Base-by-base conservation (phyloP, 1,284 basidiomycete species). In the Trametes hirsuta region DNA sequence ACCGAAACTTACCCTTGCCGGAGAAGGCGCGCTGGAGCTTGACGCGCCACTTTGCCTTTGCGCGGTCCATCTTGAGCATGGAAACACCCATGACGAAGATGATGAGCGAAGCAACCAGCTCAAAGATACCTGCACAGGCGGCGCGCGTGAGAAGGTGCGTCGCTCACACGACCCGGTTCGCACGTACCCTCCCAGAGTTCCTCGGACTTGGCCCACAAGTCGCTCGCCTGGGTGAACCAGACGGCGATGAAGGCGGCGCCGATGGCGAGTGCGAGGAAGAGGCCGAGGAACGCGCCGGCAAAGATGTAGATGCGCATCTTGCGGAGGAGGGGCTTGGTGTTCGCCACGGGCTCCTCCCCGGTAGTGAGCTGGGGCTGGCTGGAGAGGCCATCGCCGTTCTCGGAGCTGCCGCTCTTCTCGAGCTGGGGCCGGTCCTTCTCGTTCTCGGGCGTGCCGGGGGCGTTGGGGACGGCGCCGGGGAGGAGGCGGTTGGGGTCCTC, bases 1-100 rank as follows among this genome's bases (percentile, higher is more conserved):
- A 22, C 49, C 39, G 12, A 8, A 15, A 25, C 59, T 53, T 15
- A 85, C 83, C 64, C 62, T 85, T 76, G 21, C 81, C 80, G 40
- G 87, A 83, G 75, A 97, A 96, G 0, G 94, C 90, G 36, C 80
- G 81, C 59, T 86, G 81, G 49, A 98, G 85, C 79, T 96, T 97
- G 70, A 93, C 76, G 63, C 93, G 86, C 95, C 95, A 98, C 75
- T 93, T 94, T 22, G 89, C 83, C 72, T 94, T 92, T 11, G 94
- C 90, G 66, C 82, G 79, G 68, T 84, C 80, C 68, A 86, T 79
- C 68, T 81, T 80, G 56, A 85, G 79, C 77, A 85, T 84, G 57
- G 71, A 72, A 54, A 77, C 56, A 36, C 75, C 76, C 76, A 77
- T 76, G 64, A 75, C 69, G 68, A 77, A 75, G 68, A 97, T 95